These are phyloP conservation scores for Fusarium caatingaense DNA, from an alignment of 2,329 filamentous ascomycete species.

Conservation along the genomic window DNA sequence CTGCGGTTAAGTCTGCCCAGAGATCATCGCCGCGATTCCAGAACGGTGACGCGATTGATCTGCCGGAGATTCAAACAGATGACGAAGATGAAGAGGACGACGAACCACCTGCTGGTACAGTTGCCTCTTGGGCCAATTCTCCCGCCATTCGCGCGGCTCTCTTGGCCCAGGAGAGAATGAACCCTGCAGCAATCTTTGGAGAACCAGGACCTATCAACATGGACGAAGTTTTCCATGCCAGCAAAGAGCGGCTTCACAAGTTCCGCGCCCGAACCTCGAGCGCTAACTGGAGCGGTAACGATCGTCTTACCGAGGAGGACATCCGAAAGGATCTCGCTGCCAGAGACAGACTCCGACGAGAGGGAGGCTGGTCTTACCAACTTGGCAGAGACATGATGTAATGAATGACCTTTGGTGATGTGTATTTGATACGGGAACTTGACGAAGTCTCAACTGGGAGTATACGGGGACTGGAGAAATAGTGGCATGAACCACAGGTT, in stretches of 20 bases:
- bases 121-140: conserved; percentile 89
- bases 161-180: conserved; percentile 83
- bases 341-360: conserved; percentile 80
- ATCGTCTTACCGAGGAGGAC: conserved; percentile 87
- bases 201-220: conserved; percentile 89
- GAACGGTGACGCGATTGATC: conserved; percentile 88
- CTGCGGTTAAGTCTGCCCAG: conserved; percentile 68
- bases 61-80: conserved; percentile 96
- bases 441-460: conserved; percentile 18
- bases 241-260: conserved; percentile 84
- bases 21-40: conserved; percentile 86
- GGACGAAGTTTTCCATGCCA: conserved; percentile 95
- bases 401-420: conserved; percentile 19
- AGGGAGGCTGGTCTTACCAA: conserved; percentile 87
- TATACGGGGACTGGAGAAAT: conserved; percentile 9
- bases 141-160: conserved; percentile 83
- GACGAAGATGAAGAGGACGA: conserved; percentile 86
- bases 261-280: conserved; percentile 93
- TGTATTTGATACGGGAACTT: conserved; percentile 28
- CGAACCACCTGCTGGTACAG: conserved; percentile 61
- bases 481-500: conserved; percentile 14
- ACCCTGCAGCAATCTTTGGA: conserved; percentile 88
- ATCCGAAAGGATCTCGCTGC: conserved; percentile 83
- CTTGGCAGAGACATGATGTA: conserved; percentile 61
- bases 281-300: conserved; percentile 90